These are phyloP conservation scores for Macrocybe gigantea DNA, from an alignment of 768 basidiomycete genomes.

Conservation along the genomic window DNA sequence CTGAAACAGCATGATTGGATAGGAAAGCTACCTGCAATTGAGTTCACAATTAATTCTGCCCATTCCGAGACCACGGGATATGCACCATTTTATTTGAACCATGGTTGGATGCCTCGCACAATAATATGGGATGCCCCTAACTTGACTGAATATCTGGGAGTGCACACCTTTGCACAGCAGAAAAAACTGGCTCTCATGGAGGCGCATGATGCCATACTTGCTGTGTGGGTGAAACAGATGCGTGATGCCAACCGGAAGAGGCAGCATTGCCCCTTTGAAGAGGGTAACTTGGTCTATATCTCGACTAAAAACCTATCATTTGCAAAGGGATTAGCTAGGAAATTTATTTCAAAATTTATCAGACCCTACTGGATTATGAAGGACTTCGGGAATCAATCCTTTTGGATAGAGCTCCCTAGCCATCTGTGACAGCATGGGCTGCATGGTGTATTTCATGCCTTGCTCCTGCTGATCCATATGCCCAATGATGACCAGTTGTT, in stretches of 20 bases:
- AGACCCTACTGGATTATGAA: constrained; percentile 10
- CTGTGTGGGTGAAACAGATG: constrained; percentile 8
- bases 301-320: constrained; percentile 20
- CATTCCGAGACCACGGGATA: constrained; percentile 27
- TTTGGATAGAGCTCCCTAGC: constrained; percentile 18
- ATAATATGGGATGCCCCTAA: constrained; percentile 11
- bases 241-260: constrained; percentile 6
- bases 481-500: constrained; percentile 28
- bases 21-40: constrained; percentile 20
- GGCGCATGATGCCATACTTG: constrained; percentile 24
- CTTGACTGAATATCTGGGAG: constrained; percentile 14
- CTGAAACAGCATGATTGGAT: constrained; percentile 24
- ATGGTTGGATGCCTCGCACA: constrained; percentile 14
- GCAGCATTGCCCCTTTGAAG: constrained; percentile 3
- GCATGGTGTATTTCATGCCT: constrained; percentile 26
- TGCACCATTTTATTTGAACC: constrained; percentile 26
- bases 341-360: constrained; percentile 24
- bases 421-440: constrained; percentile 17
- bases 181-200: constrained; percentile 12
- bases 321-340: constrained; percentile 16
- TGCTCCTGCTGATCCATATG: constrained; percentile 20
- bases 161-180: constrained; percentile 14
- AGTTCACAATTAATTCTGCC: constrained; percentile 33
- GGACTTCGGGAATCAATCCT: constrained; percentile 11
- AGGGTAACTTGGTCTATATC: constrained; percentile 16